A percentile compares a stretch with the other conserved stretches of the same genome.
These are phyloP conservation scores for Phytophthora fragariae DNA, from an alignment of 352 stramenopile species.

Conservation along the genomic window DNA sequence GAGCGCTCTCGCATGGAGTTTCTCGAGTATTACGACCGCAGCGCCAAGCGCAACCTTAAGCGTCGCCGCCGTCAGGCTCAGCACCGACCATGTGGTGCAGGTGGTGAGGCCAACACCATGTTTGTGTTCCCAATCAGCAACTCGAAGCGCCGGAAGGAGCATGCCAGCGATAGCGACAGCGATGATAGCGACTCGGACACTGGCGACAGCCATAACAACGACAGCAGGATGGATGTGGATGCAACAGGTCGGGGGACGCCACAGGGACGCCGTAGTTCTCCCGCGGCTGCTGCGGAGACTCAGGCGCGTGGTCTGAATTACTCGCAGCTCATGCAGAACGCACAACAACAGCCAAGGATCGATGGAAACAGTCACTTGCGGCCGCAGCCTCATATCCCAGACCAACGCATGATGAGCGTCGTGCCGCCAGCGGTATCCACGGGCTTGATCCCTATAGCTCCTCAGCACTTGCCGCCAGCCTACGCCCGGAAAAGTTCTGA, in stretches of 20 bases:
- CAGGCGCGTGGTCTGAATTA: conserved; percentile 30
- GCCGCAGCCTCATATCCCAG: conserved; percentile 22
- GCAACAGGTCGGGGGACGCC: conserved; percentile 21
- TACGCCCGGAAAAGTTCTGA: conserved; percentile 37
- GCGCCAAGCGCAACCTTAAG: conserved; percentile 68
- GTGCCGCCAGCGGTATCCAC: conserved; percentile 17
- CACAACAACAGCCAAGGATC: conserved; percentile 31
- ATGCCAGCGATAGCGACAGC: conserved; percentile 47
- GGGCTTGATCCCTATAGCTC: conserved; percentile 25
- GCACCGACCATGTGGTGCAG: conserved; percentile 31
- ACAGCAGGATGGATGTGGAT: conserved; percentile 39
- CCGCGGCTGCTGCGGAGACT: conserved; percentile 5
- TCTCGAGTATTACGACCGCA: conserved; percentile 88
- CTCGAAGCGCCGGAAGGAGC: conserved; percentile 51
- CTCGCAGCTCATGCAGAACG: conserved; percentile 44
- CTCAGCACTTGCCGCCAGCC: conserved; percentile 39
- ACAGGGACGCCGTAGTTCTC: conserved; percentile 21
- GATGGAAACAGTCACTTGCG: conserved; percentile 17
- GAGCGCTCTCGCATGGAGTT: conserved; percentile 87
- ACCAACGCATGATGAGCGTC: conserved; percentile 24
- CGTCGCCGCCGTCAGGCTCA: conserved; percentile 51
- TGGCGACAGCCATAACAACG: conserved; percentile 34
- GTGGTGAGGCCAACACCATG: conserved; percentile 70
- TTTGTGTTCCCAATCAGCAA: conserved; percentile 84
- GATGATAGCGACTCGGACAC: conserved; percentile 50